Base-by-base conservation (phyloP, 208 protist species). In the Acanthamoeba rhysodes region DNA sequence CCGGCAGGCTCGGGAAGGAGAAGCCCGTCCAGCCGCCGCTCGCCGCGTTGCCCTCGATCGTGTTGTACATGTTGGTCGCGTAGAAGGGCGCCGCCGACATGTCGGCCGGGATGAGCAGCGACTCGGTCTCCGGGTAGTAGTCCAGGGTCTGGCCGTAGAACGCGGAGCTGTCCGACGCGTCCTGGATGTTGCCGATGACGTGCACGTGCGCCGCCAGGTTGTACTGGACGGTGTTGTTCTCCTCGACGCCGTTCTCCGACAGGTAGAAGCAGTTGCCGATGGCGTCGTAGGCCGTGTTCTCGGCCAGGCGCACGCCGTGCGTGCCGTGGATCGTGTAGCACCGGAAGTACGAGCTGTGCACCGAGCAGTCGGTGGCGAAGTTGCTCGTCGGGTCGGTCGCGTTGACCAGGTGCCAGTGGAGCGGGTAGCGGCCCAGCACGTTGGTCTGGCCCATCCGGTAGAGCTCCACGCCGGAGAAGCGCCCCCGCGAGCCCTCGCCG, bases 241-340 rank as follows among this genome's bases (percentile, higher is more conserved):
- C 95, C 93, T 98, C 97, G 64, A 97, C 90, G 78, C 97, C 97
- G 96, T 97, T 93, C 68, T 98, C 97, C 0, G 70, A 80, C 10
- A 98, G 37, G 53, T 97, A 98, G 85, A 96, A 98, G 55, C 96
- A 97, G 94, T 97, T 95, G 48, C 97, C 97, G 66, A 87, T 97
- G 16, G 78, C 95, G 95, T 98, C 68, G 74, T 95, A 98, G 7
- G 96, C 97, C 66, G 96, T 95, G 80, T 98, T 98, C 45, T 96
- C 34, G 29, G 93, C 74, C 12, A 97, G 29, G 24, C n/a, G 80
- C 3, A 96, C 32, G 90, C 94, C 78, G 80, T 97, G 70, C 24
- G 97, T 97, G 24, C 96, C 97, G 70, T 97, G 97, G 34, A 97
- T 96, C 12, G 95, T 94, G 32, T 95, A 76, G 29, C 97, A 97